Evolutionary conservation across 2,329 filamentous ascomycete genomes (phyloP).

Genomic region (Xylaria arbuscula): DNA sequence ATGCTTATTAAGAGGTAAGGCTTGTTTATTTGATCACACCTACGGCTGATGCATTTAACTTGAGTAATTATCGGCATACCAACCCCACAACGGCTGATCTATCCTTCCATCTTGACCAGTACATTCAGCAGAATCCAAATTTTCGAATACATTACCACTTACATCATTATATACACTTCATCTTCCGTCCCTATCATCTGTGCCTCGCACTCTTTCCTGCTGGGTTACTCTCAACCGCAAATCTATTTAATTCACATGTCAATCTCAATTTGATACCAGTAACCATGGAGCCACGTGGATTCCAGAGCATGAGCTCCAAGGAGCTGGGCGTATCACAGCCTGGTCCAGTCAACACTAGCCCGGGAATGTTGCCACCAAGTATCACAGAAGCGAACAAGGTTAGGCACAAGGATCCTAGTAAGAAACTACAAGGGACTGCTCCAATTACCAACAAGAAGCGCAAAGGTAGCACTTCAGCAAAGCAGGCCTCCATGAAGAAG

Average conservation of each 20-base stretch:
- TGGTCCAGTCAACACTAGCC: neutral
- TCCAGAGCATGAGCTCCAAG: neutral
- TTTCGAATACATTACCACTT: neutral
- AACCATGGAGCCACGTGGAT: neutral
- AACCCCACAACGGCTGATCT: neutral
- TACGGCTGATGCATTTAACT: neutral
- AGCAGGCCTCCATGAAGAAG: conserved; percentile 1
- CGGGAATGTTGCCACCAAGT: neutral
- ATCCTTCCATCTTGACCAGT: neutral
- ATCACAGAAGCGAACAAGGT: neutral
- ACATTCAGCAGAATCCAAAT: neutral
- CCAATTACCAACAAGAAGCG: neutral
- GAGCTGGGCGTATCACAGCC: too few species aligned
- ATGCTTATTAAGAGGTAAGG: neutral
- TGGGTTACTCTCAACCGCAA: neutral
- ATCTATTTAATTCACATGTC: neutral
- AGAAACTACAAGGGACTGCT: neutral
- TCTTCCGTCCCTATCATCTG: too few species aligned
- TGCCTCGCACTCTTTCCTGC: too few species aligned
- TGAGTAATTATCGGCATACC: neutral
- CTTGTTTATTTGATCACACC: neutral
- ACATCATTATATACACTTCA: neutral
- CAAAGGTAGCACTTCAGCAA: neutral
- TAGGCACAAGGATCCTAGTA: too few species aligned
- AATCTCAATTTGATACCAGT: too few species aligned